phyloP scores from a whole-genome alignment of 2,329 filamentous ascomycete genomes.

The Diaporthe sp. region DNA sequence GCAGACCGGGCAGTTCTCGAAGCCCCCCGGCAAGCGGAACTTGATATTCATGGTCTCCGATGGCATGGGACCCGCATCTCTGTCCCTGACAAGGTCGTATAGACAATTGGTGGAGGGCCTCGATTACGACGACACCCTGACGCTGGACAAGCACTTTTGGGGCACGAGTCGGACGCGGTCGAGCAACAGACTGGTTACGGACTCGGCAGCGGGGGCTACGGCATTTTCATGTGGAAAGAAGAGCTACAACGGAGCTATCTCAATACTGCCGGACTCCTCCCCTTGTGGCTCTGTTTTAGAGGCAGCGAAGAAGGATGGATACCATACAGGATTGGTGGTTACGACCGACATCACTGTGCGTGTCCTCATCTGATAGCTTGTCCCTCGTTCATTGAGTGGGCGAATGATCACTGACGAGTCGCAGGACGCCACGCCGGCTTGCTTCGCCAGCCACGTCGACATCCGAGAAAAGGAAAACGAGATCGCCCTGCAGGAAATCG shows the following conservation, averaged over 20 bases:
- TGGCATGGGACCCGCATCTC: constrained; percentile 95
- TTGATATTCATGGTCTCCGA: constrained; percentile 99
- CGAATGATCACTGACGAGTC: neutral
- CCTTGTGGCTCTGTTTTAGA: constrained; percentile 95
- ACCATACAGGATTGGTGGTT: constrained; percentile 93
- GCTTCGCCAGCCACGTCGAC: constrained; percentile 91
- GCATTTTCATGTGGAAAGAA: constrained; percentile 94
- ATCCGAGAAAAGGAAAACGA: constrained; percentile 85
- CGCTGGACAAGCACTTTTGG: constrained; percentile 90
- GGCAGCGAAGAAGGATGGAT: constrained; percentile 92
- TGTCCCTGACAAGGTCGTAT: constrained; percentile 89
- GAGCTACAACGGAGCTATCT: constrained; percentile 97
- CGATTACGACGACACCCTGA: constrained; percentile 81
- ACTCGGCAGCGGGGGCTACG: constrained; percentile 96
- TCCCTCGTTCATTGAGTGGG: neutral
- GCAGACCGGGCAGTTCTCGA: constrained; percentile 56
- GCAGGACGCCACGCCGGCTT: constrained; percentile 90
- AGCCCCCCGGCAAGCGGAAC: constrained; percentile 80
- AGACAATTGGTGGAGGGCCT: constrained; percentile 82
- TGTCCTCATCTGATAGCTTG: neutral
- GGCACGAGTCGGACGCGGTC: constrained; percentile 91
- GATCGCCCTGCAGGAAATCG: constrained; percentile 93
- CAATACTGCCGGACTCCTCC: constrained; percentile 84
- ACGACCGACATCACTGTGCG: constrained; percentile 85
- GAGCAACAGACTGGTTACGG: constrained; percentile 87